Base-by-base conservation (phyloP, 2,329 filamentous ascomycete species). In the Fusarium cyanostomum region DNA sequence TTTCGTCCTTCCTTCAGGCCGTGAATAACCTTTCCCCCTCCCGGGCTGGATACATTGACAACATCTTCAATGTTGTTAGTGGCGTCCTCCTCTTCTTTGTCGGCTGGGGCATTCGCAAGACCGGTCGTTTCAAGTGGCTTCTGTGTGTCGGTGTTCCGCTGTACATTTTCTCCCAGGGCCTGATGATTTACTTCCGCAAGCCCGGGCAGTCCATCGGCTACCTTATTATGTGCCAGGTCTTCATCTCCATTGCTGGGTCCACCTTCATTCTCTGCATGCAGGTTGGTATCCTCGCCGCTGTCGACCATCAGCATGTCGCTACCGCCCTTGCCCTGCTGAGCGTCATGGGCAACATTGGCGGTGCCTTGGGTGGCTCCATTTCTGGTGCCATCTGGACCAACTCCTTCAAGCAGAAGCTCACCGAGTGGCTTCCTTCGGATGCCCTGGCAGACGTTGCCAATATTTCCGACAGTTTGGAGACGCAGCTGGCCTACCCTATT, bases 401-500 rank as follows among this genome's bases (percentile, higher is more conserved):
- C 37, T 71, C 66, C 5, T 69, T 75, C 31, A 63, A 66, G 3
- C 73, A 75, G 27, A 84, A 83, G 12, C 78, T 90, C 5, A 66
- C 70, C 26, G 62, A 72, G 30, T 82, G 84, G 60, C 79, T 90
- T 2, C 87, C 87, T 1, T 71, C 58, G 7, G 61, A 65, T 2
- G 73, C 70, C 0, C 46, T 70, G 37, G 58, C 57, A 21, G 79
- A 83, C 48, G 67, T 81, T 0, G 74, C 71, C 5, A 71, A 72
- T 16, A 85, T 90, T 42, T 88, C 87, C 56, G 79, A 80, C 7
- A 80, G 82, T 62, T 64, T 89, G 33, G 74, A 73, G 2, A 78
- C 77, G 8, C 86, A 89, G 62, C 71, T 86, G 1, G 73, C 72
- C 46, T 87, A 85, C 62, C 73, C 77, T 1, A 65, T 78, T 7